Percentiles rank a stretch among this genome's conserved stretches.
These are phyloP conservation scores for Spizellomyces punctatus DNA, from an alignment of 192 early-diverging fungal species.

Conservation along the genomic window DNA sequence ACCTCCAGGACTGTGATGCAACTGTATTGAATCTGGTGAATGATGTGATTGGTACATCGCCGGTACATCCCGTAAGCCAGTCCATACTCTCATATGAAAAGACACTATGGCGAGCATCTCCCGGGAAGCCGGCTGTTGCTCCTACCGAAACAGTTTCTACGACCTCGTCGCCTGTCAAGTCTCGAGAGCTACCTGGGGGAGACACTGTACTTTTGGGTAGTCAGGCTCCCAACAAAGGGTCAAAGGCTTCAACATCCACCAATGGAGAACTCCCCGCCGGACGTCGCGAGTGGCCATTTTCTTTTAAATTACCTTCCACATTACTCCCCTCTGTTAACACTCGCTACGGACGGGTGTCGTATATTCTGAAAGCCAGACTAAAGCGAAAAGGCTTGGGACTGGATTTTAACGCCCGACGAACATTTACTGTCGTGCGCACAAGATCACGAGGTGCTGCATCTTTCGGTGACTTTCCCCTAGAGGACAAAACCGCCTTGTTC, in stretches of 20 bases:
- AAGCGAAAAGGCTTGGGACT: neutral
- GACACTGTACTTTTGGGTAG: neutral
- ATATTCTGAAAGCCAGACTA: neutral
- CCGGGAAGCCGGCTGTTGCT: neutral
- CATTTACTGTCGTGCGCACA: neutral
- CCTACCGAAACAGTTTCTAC: neutral
- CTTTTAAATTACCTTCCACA: neutral
- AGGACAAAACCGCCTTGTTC: neutral
- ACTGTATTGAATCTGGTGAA: slow-evolving; percentile 12
- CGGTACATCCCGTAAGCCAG: neutral
- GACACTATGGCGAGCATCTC: neutral
- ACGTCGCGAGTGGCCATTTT: neutral
- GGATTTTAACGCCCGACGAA: neutral
- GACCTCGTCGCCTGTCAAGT: neutral
- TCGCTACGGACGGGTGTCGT: slow-evolving; percentile 1
- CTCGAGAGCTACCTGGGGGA: neutral
- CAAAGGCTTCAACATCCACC: neutral
- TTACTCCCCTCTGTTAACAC: neutral
- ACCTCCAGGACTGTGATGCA: neutral
- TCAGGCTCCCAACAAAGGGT: neutral
- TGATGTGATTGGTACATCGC: neutral
- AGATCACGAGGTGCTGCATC: neutral
- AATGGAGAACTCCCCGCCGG: neutral
- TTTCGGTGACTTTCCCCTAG: neutral
- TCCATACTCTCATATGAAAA: neutral